Evolutionary conservation across 2,329 filamentous ascomycete genomes (phyloP).

Genomic region (Emergomyces orientalis): DNA sequence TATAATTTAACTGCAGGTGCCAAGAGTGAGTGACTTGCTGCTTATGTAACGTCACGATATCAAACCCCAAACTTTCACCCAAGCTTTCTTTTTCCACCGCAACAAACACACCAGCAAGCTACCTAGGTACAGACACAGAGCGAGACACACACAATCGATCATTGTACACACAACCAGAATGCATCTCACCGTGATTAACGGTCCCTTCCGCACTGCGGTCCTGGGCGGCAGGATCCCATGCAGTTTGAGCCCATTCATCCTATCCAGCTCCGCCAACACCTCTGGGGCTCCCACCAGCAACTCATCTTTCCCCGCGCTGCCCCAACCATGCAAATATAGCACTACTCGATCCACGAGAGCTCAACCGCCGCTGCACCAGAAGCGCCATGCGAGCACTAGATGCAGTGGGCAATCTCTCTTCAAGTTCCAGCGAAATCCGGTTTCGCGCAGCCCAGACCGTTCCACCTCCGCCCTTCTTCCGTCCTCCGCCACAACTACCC

Average conservation of each 20-base stretch:
- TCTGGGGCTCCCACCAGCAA: background rate
- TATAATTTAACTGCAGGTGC: no score
- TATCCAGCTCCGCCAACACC: slow-evolving; percentile 10
- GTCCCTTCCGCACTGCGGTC: slow-evolving; percentile 28
- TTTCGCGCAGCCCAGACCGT: background rate
- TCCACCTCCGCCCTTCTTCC: slow-evolving; percentile 7
- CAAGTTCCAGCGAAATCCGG: background rate
- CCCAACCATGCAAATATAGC: slow-evolving; percentile 8
- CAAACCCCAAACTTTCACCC: background rate
- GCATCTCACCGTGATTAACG: slow-evolving; percentile 22
- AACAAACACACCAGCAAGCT: background rate
- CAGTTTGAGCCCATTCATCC: slow-evolving; percentile 20
- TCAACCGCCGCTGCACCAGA: slow-evolving; percentile 17
- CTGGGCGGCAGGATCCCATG: slow-evolving; percentile 21
- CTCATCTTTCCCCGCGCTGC: slow-evolving; percentile 2
- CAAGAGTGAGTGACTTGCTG: no score
- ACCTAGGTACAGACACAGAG: background rate
- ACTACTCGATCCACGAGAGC: slow-evolving; percentile 5
- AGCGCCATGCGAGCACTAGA: slow-evolving; percentile 20
- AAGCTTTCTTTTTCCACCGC: background rate
- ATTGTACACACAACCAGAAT: slow-evolving; percentile 15
- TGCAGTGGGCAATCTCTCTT: slow-evolving; percentile 16
- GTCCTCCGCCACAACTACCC: slow-evolving; percentile 13
- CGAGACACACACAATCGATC: background rate
- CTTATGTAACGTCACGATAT: background rate